Evolutionary conservation across 805 yeast species (phyloP).

Genomic region (Zygotorulaspora danielsina): DNA sequence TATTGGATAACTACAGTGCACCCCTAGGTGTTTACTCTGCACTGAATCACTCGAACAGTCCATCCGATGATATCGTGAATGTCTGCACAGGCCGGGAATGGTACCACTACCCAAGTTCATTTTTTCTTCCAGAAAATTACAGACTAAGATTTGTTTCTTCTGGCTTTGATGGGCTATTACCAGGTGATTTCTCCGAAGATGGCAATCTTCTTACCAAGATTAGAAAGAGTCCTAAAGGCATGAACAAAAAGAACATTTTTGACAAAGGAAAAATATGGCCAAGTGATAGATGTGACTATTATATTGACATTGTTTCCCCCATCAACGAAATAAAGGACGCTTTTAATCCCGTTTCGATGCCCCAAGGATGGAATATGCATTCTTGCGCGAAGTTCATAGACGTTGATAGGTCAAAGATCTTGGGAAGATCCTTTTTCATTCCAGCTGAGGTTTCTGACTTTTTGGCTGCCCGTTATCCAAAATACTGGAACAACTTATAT

Average conservation of each 20-base stretch:
- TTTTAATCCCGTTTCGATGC: conserved; percentile 22
- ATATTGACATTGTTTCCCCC: conserved; percentile 57
- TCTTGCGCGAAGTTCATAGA: conserved; percentile 50
- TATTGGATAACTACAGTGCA: conserved; percentile 65
- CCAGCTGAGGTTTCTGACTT: conserved; percentile 40
- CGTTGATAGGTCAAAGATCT: conserved; percentile 48
- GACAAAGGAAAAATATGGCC: conserved; percentile 53
- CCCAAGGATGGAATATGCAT: conserved; percentile 45
- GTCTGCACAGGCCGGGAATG: conserved; percentile 94
- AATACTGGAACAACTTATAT: conserved; percentile 22
- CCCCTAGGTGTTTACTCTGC: conserved; percentile 59
- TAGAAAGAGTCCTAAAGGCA: conserved; percentile 51
- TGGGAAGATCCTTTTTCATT: conserved; percentile 51
- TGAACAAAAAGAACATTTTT: conserved; percentile 72
- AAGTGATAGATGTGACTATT: conserved; percentile 58
- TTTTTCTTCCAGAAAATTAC: conserved; percentile 62
- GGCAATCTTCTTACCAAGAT: conserved; percentile 36
- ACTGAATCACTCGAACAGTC: conserved; percentile 31
- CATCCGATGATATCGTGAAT: conserved; percentile 36
- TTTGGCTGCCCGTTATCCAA: conserved; percentile 15
- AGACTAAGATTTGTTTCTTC: conserved; percentile 66
- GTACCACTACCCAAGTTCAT: conserved; percentile 88
- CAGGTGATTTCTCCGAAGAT: conserved; percentile 72
- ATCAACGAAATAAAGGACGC: conserved; percentile 46
- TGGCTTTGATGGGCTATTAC: conserved; percentile 82